Evolutionary conservation across 305 asterid species (phyloP).

Genomic region (Fraxinus dipetala): DNA sequence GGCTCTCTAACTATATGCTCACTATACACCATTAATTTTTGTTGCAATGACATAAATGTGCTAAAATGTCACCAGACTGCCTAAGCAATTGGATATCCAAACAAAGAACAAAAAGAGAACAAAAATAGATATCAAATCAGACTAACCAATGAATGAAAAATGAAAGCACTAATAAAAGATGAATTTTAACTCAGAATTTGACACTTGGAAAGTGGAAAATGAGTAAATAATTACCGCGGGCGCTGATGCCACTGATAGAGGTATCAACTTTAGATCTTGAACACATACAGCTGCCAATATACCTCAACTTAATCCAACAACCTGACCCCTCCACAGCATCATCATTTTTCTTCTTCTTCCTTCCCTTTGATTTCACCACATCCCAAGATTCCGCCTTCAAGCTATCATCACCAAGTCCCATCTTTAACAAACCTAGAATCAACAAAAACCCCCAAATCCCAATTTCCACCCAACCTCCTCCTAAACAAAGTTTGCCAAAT

Average conservation of each 20-base stretch:
- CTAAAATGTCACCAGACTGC: neutral
- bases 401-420: slow-evolving; percentile 48
- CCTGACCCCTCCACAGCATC: slow-evolving; percentile 41
- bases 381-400: slow-evolving; percentile 46
- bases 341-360: slow-evolving; percentile 36
- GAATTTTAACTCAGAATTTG: neutral
- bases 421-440: slow-evolving; percentile 33
- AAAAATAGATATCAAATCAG: neutral
- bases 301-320: slow-evolving; percentile 54
- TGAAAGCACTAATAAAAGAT: neutral
- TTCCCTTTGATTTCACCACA: slow-evolving; percentile 43
- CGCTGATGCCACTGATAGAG: slow-evolving; percentile 58
- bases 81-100: neutral
- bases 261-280: slow-evolving; percentile 79
- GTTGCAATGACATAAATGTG: neutral
- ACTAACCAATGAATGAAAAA: neutral
- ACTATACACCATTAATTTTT: neutral
- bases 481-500: neutral
- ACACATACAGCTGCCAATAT: slow-evolving; percentile 55
- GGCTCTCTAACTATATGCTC: neutral
- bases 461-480: neutral
- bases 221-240: slow-evolving; percentile 34
- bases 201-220: neutral
- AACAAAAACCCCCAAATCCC: neutral
- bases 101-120: neutral